Evolutionary conservation across 176 grass and related monocot species (phyloP), one percentile per base, ranked within the genome.

Genomic region (Phoenix dactylifera): DNA sequence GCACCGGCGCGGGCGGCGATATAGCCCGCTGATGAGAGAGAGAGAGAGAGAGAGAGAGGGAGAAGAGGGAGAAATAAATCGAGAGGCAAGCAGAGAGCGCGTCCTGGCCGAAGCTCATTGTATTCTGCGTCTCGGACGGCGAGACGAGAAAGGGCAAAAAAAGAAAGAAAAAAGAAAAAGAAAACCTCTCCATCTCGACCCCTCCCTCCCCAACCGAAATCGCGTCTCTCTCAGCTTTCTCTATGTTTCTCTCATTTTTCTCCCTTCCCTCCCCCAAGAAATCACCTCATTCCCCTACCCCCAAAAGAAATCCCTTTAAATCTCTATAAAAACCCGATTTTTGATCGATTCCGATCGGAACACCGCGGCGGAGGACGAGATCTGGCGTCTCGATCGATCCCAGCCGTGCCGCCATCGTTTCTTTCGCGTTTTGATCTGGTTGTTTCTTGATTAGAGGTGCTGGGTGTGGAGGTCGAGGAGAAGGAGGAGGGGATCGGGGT

Each of bases 1-100:
- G 56, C 68, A 24, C 56, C 57, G 56, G 30, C 55, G 56, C 26
- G 49, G 23, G 24, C 63, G 63, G 63, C 49, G 63, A 65, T 18
- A 17, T 18, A 24, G 49, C 16, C 10, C 50, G 35, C 57, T 4
- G 15, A 24, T 9, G 7, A 9, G 32, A 35, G 32, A 9, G 7
- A 9, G 5, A 1, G 15, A 32, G 16, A 30, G 16, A 35, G 7
- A 9, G 32, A 35, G 32, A 9, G 7, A 7, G 4, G 4, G 14
- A 32, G 16, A 30, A 4, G 58, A 30, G 57, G 30, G 24, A 16
- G 16, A 14, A 16, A 29, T 9, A 55, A 19, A 22, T 3, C 60
- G 56, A 60, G 22, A 50, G 55, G 51, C 35, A 65, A 39, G n/a
- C 6, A 7, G 9, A 12, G 20, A 17, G 23, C 20, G 63, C 22